Percentiles rank a stretch among this genome's conserved stretches.
Evolutionary conservation across 2,329 filamentous ascomycete genomes (phyloP).

Genomic region (Gaeumannomyces sp.): DNA sequence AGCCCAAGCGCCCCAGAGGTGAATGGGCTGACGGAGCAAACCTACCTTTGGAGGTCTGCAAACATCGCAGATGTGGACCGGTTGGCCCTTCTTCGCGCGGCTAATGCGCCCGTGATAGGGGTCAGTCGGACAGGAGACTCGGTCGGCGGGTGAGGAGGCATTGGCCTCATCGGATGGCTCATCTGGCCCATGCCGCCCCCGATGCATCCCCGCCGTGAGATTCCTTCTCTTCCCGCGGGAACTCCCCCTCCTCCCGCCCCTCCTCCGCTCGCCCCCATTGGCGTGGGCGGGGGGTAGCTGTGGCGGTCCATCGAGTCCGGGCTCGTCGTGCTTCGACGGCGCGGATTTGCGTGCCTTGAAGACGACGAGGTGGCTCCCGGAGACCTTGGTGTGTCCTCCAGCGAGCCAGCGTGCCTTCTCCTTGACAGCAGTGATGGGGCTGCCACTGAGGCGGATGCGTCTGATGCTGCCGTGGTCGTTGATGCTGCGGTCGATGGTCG

Average conservation of each 20-base stretch:
- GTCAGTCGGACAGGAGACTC: conserved; percentile 10
- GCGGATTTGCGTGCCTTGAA: conserved; percentile 24
- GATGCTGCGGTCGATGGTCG: conserved; percentile 13
- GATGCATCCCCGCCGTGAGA: neutral
- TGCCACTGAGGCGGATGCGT: conserved; percentile 8
- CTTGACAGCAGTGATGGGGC: conserved; percentile 15
- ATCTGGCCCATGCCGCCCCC: conserved; percentile 12
- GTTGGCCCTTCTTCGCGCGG: conserved; percentile 15
- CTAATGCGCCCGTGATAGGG: conserved; percentile 12
- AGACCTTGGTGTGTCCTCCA: conserved; percentile 25
- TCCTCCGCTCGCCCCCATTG: conserved; percentile 21
- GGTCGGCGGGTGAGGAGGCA: conserved; percentile 21
- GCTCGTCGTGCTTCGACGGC: conserved; percentile 39
- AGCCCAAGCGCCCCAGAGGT: neutral
- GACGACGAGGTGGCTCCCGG: conserved; percentile 21
- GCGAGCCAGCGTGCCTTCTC: conserved; percentile 28
- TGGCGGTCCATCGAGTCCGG: conserved; percentile 44
- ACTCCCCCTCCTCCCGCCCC: neutral
- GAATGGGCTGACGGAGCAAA: conserved; percentile 22
- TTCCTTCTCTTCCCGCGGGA: neutral
- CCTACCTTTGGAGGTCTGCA: conserved; percentile 13
- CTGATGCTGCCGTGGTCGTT: conserved; percentile 18
- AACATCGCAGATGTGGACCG: conserved; percentile 14
- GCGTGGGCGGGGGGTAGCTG: conserved; percentile 29
- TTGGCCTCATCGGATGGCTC: conserved; percentile 34